These are phyloP conservation scores for Hericium erinaceus DNA, from an alignment of 768 basidiomycete genomes.

Conservation along the genomic window DNA sequence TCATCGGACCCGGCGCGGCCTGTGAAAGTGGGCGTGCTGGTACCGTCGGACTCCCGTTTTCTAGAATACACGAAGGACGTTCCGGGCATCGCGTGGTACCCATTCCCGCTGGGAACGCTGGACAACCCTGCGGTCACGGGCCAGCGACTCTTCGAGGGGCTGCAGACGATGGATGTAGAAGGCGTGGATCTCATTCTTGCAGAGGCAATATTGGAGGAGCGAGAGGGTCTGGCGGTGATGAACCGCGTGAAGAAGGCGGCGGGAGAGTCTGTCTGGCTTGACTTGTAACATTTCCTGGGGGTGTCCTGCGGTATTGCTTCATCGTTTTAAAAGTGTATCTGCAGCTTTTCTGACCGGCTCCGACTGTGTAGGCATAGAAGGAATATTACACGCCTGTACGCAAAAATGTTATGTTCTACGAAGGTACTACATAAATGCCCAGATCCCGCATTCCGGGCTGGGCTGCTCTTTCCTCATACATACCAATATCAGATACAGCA, in stretches of 20 bases:
- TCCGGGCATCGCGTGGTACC: slow-evolving; percentile 41
- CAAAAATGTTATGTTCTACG: neutral
- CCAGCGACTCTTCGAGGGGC: slow-evolving; percentile 77
- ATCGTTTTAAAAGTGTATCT: neutral
- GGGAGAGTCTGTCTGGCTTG: slow-evolving; percentile 30
- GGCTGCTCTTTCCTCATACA: neutral
- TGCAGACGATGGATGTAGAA: slow-evolving; percentile 67
- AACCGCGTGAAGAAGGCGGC: slow-evolving; percentile 90
- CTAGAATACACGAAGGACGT: slow-evolving; percentile 17
- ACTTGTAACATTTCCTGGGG: slow-evolving; percentile 1
- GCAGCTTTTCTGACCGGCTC: too few species aligned
- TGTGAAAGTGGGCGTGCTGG: slow-evolving; percentile 60
- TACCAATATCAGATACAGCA: neutral
- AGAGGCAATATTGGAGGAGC: slow-evolving; percentile 72
- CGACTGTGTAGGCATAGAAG: too few species aligned
- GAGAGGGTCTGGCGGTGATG: slow-evolving; percentile 90
- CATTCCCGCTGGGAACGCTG: slow-evolving; percentile 37
- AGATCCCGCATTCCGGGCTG: too few species aligned
- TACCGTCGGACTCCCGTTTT: slow-evolving; percentile 48
- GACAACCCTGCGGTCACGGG: slow-evolving; percentile 62
- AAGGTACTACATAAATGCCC: neutral
- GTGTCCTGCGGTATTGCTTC: neutral
- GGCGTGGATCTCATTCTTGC: slow-evolving; percentile 79
- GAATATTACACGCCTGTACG: neutral
- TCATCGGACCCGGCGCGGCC: slow-evolving; percentile 7